Percentiles rank a stretch among this genome's conserved stretches.
Evolutionary conservation across 73 alveolate species (phyloP).

Genomic region (Paramecium tetraurelia): DNA sequence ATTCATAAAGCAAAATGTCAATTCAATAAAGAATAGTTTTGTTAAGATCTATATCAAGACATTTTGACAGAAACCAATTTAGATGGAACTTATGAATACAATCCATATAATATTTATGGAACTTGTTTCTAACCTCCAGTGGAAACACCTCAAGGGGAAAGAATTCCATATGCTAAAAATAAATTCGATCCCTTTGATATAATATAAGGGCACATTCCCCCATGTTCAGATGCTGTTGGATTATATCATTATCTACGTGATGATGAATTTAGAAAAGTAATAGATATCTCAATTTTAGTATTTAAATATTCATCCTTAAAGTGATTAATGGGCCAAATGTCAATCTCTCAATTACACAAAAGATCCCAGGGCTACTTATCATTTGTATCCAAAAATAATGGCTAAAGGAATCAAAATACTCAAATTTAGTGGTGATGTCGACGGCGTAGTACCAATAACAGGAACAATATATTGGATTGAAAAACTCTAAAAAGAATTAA

Average conservation of each 20-base stretch:
- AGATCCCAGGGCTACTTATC: conserved; percentile 32
- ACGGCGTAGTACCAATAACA: conserved; percentile 43
- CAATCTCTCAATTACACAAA: not conserved
- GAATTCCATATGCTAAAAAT: not conserved
- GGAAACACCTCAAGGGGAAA: not conserved
- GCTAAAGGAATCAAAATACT: not conserved
- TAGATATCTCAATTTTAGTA: not conserved
- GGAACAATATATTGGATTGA: conserved; percentile 38
- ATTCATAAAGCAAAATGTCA: not conserved
- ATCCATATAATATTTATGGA: conserved; percentile 36
- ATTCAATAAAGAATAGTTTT: not conserved
- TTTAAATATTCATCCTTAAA: not conserved
- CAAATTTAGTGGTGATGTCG: conserved; percentile 49
- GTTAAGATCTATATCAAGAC: conserved; percentile 1
- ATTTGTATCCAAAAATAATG: conserved; percentile 19
- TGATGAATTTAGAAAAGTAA: not conserved
- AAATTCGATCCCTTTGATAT: conserved; percentile 19
- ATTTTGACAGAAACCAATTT: not conserved
- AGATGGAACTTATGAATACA: not conserved
- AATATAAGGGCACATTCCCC: conserved; percentile 17
- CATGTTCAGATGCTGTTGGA: conserved; percentile 45
- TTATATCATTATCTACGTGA: not conserved
- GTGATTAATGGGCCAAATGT: conserved; percentile 41
- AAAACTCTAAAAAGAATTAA: conserved; percentile 20
- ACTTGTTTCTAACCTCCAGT: conserved; percentile 23